phyloP scores from a whole-genome alignment of 768 basidiomycete species.

The Lepiota subincarnata region DNA sequence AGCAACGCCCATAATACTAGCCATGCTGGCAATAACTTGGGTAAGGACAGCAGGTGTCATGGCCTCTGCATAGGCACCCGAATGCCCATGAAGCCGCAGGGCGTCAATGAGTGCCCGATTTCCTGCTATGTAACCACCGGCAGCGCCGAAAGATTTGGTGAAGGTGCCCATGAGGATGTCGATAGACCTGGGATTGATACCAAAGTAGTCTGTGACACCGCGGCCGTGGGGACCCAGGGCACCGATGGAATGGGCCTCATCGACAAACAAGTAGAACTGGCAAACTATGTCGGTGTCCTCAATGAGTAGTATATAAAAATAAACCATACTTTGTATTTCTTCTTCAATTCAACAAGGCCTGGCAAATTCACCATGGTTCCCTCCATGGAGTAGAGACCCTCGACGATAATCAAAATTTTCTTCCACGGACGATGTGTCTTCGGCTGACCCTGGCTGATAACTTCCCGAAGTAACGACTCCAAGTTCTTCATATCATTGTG shows the following conservation, averaged over 20 bases:
- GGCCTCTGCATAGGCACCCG: constrained; percentile 82
- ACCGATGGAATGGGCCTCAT: constrained; percentile 97
- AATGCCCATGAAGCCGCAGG: constrained; percentile 77
- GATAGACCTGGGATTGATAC: constrained; percentile 70
- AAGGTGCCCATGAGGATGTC: constrained; percentile 99
- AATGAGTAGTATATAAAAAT: background rate
- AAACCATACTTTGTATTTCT: constrained; percentile 82
- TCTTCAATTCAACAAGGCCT: constrained; percentile 77
- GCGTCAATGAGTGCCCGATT: constrained; percentile 75
- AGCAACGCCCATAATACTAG: constrained; percentile 89
- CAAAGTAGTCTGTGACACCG: constrained; percentile 94
- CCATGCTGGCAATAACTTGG: constrained; percentile 90
- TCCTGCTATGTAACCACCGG: constrained; percentile 93
- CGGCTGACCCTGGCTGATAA: constrained; percentile 95
- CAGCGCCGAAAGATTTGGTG: constrained; percentile 91
- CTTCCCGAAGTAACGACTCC: constrained; percentile 79
- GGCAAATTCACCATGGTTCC: constrained; percentile 91
- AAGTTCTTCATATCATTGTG: constrained; percentile 90
- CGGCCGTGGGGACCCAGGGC: constrained; percentile 93
- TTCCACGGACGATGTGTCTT: constrained; percentile 99
- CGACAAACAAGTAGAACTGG: constrained; percentile 95
- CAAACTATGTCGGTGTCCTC: background rate
- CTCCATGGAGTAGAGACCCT: constrained; percentile 98
- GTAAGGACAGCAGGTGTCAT: constrained; percentile 90
- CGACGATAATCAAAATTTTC: constrained; percentile 92